Evolutionary conservation across 1,284 basidiomycete genomes (phyloP).

Genomic region (Fomitopsis palustris): DNA sequence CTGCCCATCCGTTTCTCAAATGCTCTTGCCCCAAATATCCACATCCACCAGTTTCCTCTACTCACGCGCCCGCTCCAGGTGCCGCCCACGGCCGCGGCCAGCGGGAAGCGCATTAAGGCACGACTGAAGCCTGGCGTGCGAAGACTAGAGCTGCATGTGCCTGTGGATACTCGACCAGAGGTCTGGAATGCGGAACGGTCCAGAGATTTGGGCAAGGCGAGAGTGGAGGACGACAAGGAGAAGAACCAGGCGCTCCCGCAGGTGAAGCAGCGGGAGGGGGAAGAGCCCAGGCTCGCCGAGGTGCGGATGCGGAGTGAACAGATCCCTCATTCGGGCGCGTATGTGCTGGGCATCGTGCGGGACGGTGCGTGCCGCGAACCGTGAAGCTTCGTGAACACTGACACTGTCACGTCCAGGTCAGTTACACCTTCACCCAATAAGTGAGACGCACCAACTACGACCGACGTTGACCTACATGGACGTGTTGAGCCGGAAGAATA

Average conservation of each 20-base stretch:
- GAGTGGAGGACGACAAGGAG: slow-evolving; percentile 68
- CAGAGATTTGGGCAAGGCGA: slow-evolving; percentile 58
- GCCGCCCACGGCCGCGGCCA: slow-evolving; percentile 66
- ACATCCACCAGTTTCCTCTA: slow-evolving; percentile 77
- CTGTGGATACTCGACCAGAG: slow-evolving; percentile 69
- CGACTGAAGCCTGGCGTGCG: slow-evolving; percentile 61
- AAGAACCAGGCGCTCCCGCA: slow-evolving; percentile 55
- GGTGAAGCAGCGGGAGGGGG: slow-evolving; percentile 38
- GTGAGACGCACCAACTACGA: slow-evolving; percentile 72
- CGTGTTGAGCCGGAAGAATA: slow-evolving; percentile 57
- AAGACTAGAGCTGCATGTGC: slow-evolving; percentile 72
- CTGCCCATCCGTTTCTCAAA: slow-evolving; percentile 72
- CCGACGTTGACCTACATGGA: slow-evolving; percentile 79
- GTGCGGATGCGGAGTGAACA: slow-evolving; percentile 70
- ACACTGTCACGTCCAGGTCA: slow-evolving; percentile 43
- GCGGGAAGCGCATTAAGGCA: slow-evolving; percentile 72
- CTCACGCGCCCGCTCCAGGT: slow-evolving; percentile 67
- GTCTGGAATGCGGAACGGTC: slow-evolving; percentile 74
- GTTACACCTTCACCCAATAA: slow-evolving; percentile 74
- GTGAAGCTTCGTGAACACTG: neutral
- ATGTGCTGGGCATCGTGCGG: slow-evolving; percentile 71
- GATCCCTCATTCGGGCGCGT: slow-evolving; percentile 55
- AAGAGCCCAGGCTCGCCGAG: slow-evolving; percentile 61
- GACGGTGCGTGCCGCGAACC: slow-evolving; percentile 45
- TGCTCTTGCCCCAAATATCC: slow-evolving; percentile 55